These are phyloP conservation scores for Aeschynomene evenia DNA, from an alignment of 306 rosid genomes.

Conservation along the genomic window DNA sequence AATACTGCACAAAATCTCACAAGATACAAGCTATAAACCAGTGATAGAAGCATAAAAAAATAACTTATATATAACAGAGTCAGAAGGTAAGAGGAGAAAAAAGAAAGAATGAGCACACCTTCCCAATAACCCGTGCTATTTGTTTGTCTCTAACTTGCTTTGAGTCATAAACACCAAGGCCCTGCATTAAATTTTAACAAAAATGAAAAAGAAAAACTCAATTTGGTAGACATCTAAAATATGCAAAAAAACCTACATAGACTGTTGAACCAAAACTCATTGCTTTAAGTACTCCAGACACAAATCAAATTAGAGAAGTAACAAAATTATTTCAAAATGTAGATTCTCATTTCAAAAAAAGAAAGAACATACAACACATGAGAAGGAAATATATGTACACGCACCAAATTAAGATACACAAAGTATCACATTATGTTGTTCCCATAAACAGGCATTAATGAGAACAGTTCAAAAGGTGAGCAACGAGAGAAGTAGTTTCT, in stretches of 20 bases:
- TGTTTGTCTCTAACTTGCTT: slow-evolving; percentile 92
- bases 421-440: neutral
- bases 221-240: neutral
- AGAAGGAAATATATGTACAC: neutral
- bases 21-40: slow-evolving; percentile 6
- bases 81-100: slow-evolving; percentile 18
- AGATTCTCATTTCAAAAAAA: neutral
- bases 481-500: neutral
- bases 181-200: slow-evolving; percentile 46
- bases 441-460: slow-evolving; percentile 10
- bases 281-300: neutral
- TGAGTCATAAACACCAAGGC: slow-evolving; percentile 70
- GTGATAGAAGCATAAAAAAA: slow-evolving; percentile 19
- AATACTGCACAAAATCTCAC: slow-evolving; percentile 14
- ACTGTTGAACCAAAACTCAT: neutral
- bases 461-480: slow-evolving; percentile 10
- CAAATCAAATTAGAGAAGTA: neutral
- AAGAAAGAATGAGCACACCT: slow-evolving; percentile 50
- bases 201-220: neutral
- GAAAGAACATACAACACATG: neutral
- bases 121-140: slow-evolving; percentile 80
- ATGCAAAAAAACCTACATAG: neutral
- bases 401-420: neutral
- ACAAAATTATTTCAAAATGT: neutral
- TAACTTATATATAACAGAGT: neutral